These are phyloP conservation scores for Mortierella claussenii DNA, from an alignment of 192 early-diverging fungal species.

Conservation along the genomic window DNA sequence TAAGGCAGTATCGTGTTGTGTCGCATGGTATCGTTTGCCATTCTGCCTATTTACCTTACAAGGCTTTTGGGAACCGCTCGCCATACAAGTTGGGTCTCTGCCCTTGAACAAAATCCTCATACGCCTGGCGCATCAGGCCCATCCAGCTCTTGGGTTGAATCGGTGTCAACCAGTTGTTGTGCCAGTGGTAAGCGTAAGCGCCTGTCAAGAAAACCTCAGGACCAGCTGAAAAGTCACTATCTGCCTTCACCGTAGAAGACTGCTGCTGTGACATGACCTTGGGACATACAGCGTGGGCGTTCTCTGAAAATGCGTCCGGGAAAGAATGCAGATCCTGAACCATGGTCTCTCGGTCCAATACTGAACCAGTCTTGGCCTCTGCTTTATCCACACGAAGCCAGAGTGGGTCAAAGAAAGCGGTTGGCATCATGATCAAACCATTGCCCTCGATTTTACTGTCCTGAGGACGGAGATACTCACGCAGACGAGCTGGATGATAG, in stretches of 20 bases:
- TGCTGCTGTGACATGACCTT: neutral
- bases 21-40: neutral
- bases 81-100: constrained; percentile 44
- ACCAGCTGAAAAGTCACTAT: constrained; percentile 26
- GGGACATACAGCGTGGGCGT: constrained; percentile 27
- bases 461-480: constrained; percentile 24
- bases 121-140: constrained; percentile 39
- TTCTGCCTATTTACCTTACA: neutral
- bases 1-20: neutral
- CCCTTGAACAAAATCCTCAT: constrained; percentile 37
- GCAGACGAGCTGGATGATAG: constrained; percentile 48
- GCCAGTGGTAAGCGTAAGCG: constrained; percentile 54
- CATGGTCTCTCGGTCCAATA: constrained; percentile 22
- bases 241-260: neutral
- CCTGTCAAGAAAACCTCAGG: constrained; percentile 45
- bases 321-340: constrained; percentile 23
- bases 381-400: constrained; percentile 35
- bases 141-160: constrained; percentile 44
- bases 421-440: constrained; percentile 41
- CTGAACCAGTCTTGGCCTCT: constrained; percentile 11
- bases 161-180: constrained; percentile 40
- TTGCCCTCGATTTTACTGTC: constrained; percentile 27
- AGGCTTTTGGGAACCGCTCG: constrained; percentile 30
- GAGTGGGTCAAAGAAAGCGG: constrained; percentile 50
- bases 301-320: constrained; percentile 19